Evolutionary conservation across 106 monocot genomes (phyloP).

Genomic region (Posidonia australis): DNA sequence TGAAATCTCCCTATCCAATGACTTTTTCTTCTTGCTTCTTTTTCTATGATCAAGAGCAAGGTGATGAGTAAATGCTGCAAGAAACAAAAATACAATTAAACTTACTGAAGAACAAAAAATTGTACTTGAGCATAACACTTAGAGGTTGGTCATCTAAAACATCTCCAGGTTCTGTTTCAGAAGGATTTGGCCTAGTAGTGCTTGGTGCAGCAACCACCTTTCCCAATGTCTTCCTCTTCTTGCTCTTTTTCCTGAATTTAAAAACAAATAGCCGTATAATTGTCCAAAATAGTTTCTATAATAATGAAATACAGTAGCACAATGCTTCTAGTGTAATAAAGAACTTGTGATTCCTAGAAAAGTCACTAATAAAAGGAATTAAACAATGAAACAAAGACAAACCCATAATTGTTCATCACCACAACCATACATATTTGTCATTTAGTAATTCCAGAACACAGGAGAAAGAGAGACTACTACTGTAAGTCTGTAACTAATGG

Average conservation of each 20-base stretch:
- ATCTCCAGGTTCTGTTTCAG: background rate
- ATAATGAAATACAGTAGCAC: too few relatives aligned
- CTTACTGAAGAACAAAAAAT: background rate
- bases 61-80: background rate
- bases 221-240: background rate
- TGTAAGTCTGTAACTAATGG: background rate
- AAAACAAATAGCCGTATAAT: background rate
- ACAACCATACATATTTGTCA: too few relatives aligned
- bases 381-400: too few relatives aligned
- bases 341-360: too few relatives aligned
- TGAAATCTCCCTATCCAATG: background rate
- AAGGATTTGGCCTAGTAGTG: background rate
- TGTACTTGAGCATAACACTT: background rate
- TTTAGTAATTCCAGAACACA: too few relatives aligned
- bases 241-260: background rate
- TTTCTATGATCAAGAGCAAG: background rate
- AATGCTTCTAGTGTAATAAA: too few relatives aligned
- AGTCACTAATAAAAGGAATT: too few relatives aligned
- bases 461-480: background rate
- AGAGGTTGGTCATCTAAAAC: background rate
- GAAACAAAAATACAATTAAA: background rate
- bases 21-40: conserved; percentile 1
- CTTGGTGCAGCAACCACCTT: background rate
- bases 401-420: too few relatives aligned
- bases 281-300: background rate